A percentile compares a stretch with the other conserved stretches of the same genome.
Evolutionary conservation across 768 basidiomycete genomes (phyloP).

Genomic region (Lactarius hatsudake): DNA sequence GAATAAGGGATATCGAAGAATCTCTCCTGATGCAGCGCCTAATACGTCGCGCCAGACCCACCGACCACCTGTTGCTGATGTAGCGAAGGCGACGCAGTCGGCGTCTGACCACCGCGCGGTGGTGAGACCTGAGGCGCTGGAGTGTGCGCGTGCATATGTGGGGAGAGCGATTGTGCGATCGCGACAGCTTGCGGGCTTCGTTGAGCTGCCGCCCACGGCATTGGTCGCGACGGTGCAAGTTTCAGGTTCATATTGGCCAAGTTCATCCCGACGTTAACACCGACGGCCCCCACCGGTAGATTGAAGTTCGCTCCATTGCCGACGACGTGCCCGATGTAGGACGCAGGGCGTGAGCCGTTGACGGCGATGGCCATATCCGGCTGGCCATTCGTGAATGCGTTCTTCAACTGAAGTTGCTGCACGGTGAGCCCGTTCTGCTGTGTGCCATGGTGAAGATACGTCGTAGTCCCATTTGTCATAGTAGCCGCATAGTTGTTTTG

Average conservation of each 20-base stretch:
- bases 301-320: constrained; percentile 42
- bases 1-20: constrained; percentile 9
- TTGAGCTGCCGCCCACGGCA: constrained; percentile 39
- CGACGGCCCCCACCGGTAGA: constrained; percentile 30
- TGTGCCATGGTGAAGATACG: constrained; percentile 35
- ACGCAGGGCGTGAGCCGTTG: constrained; percentile 31
- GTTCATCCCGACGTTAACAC: constrained; percentile 34
- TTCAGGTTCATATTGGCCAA: constrained; percentile 47
- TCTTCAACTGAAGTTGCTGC: constrained; percentile 62
- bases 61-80: constrained; percentile 36
- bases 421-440: constrained; percentile 44
- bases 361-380: constrained; percentile 30
- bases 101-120: constrained; percentile 32
- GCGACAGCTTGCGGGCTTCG: constrained; percentile 30
- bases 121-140: constrained; percentile 35
- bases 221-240: constrained; percentile 38
- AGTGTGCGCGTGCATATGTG: constrained; percentile 34
- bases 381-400: constrained; percentile 43
- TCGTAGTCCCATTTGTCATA: constrained; percentile 35
- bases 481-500: constrained; percentile 43
- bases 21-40: constrained; percentile 1
- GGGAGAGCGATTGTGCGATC: constrained; percentile 33
- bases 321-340: constrained; percentile 40
- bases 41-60: constrained; percentile 29
- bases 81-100: constrained; percentile 35